Conservation (phyloP, 805 yeast genomes). For the Pichia pseudocactophila region DNA sequence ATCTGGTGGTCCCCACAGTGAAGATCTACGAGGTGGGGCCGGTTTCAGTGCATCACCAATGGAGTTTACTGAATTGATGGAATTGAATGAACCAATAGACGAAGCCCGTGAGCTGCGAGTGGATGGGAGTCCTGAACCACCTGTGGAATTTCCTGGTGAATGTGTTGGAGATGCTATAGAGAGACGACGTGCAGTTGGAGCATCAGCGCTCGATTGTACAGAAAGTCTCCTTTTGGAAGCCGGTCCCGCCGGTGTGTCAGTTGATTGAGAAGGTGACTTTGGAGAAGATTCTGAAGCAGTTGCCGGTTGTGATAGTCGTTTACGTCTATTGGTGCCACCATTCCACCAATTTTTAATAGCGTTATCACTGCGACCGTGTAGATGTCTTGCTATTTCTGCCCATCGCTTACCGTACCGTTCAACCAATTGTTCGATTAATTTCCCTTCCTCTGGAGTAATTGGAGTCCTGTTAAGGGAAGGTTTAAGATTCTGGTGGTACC, state of each 20-base stretch:
- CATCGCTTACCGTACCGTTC: conserved; percentile 76
- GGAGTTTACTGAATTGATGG: background rate
- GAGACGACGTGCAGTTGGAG: conserved; percentile 10
- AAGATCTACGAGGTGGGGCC: conserved; percentile 9
- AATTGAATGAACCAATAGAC: conserved; percentile 10
- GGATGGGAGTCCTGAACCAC: conserved; percentile 2
- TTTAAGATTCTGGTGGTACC: conserved; percentile 86
- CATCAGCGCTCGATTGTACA: conserved; percentile 7
- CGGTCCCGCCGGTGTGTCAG: background rate
- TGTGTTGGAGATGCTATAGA: conserved; percentile 21
- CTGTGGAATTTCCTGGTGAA: conserved; percentile 11
- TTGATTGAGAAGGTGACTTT: background rate
- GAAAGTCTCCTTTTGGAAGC: conserved; percentile 23
- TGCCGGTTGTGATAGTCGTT: conserved; percentile 33
- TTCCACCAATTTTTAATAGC: conserved; percentile 96
- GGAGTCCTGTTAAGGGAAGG: conserved; percentile 78
- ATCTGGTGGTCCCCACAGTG: conserved; percentile 8
- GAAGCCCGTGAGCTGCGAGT: conserved; percentile 11
- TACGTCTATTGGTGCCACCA: conserved; percentile 80
- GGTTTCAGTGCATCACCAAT: conserved; percentile 4
- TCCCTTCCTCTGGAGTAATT: conserved; percentile 78
- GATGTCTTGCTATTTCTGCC: conserved; percentile 88
- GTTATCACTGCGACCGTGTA: conserved; percentile 82
- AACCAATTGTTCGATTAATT: conserved; percentile 69
- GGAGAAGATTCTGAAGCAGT: conserved; percentile 9